phyloP scores from a whole-genome alignment of 78 protist species.

The Cavenderia fasciculata region DNA sequence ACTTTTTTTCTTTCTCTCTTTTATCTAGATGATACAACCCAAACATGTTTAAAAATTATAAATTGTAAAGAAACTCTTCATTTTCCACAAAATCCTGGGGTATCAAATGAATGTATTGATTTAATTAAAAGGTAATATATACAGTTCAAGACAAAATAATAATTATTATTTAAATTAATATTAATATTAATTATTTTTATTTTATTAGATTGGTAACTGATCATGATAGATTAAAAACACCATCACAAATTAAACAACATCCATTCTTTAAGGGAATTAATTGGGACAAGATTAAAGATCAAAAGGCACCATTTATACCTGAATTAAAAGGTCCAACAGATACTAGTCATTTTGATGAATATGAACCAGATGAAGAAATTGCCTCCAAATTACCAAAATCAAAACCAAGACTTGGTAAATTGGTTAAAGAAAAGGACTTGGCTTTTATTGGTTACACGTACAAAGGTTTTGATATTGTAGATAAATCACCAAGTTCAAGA shows the following conservation, averaged over 20 bases:
- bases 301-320: slow-evolving; percentile 78
- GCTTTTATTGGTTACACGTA: slow-evolving; percentile 73
- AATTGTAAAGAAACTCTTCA: slow-evolving; percentile 75
- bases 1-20: too few species aligned
- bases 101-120: slow-evolving; percentile 78
- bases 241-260: slow-evolving; percentile 86
- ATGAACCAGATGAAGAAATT: slow-evolving; percentile 31
- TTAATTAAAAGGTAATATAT: slow-evolving; percentile 69
- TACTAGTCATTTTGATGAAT: slow-evolving; percentile 60
- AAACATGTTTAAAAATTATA: slow-evolving; percentile 85
- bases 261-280: slow-evolving; percentile 91
- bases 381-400: not conserved
- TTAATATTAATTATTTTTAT: not conserved
- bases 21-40: slow-evolving; percentile 81
- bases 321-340: slow-evolving; percentile 68
- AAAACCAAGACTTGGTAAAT: not conserved
- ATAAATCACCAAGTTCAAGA: slow-evolving; percentile 46
- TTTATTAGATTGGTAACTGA: slow-evolving; percentile 62
- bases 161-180: not conserved
- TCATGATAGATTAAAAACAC: slow-evolving; percentile 53
- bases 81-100: slow-evolving; percentile 31
- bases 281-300: slow-evolving; percentile 71
- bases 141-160: not conserved
- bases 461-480: slow-evolving; percentile 64
- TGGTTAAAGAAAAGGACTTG: slow-evolving; percentile 65